Evolutionary conservation across 2,329 filamentous ascomycete species (phyloP).

Genomic region (Acrodontium crateriforme): DNA sequence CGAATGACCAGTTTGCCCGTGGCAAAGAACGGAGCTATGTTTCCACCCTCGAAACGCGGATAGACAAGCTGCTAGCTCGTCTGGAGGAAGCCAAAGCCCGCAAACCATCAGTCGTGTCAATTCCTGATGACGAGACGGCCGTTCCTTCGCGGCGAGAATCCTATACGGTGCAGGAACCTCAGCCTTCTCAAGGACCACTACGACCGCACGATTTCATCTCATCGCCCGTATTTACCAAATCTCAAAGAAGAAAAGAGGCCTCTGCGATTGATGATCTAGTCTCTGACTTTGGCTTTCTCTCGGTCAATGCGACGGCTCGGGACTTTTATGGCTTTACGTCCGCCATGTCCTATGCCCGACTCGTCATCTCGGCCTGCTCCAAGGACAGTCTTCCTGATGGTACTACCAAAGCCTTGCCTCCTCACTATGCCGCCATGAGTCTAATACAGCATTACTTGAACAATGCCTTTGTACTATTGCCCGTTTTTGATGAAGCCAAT

Average conservation of each 20-base stretch:
- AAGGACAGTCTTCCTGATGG: slow-evolving; percentile 57
- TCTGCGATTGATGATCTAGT: slow-evolving; percentile 83
- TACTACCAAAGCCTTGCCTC: slow-evolving; percentile 48
- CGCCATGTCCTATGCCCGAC: slow-evolving; percentile 82
- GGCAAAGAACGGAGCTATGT: slow-evolving; percentile 97
- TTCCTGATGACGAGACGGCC: slow-evolving; percentile 43
- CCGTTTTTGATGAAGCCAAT: slow-evolving; percentile 67
- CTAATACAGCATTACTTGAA: slow-evolving; percentile 74
- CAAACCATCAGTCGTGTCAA: slow-evolving; percentile 55
- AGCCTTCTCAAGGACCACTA: slow-evolving; percentile 9
- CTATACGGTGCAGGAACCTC: slow-evolving; percentile 15
- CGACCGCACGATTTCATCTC: no score
- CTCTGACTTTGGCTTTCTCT: slow-evolving; percentile 87
- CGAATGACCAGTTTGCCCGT: slow-evolving; percentile 87
- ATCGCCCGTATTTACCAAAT: slow-evolving; percentile 21
- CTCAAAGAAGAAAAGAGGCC: slow-evolving; percentile 49
- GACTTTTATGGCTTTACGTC: slow-evolving; percentile 83
- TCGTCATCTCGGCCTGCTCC: slow-evolving; percentile 70
- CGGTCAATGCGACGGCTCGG: slow-evolving; percentile 84
- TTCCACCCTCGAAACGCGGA: slow-evolving; percentile 78
- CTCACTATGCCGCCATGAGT: slow-evolving; percentile 51
- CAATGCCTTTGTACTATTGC: slow-evolving; percentile 67
- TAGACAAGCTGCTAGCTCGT: slow-evolving; percentile 74
- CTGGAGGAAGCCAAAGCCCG: slow-evolving; percentile 52
- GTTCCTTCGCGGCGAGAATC: slow-evolving; percentile 35